Conservation (phyloP, 768 basidiomycete species). For the Epithele typhae region DNA sequence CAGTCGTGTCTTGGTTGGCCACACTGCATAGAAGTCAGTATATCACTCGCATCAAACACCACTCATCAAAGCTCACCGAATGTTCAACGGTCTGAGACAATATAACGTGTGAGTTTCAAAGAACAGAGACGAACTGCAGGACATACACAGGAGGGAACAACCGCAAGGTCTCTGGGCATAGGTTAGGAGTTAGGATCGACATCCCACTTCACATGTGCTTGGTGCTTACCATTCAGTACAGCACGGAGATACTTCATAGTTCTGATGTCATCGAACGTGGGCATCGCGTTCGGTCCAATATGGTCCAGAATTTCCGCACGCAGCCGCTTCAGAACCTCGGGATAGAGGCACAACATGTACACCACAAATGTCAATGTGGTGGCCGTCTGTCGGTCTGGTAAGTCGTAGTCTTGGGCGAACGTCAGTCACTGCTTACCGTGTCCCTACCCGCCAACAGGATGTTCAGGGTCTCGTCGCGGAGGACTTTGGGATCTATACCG, state of each 20-base stretch:
- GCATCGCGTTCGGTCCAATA: slow-evolving; percentile 24
- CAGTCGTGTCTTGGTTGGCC: slow-evolving; percentile 19
- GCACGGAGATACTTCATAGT: slow-evolving; percentile 32
- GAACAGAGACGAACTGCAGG: background rate
- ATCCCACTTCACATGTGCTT: too few relatives aligned
- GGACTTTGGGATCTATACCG: slow-evolving; percentile 25
- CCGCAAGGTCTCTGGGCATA: slow-evolving; percentile 39
- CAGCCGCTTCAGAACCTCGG: slow-evolving; percentile 25
- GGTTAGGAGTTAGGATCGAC: background rate
- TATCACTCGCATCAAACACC: background rate
- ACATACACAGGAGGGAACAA: slow-evolving; percentile 32
- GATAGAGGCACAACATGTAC: slow-evolving; percentile 30
- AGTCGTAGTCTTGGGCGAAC: too few relatives aligned
- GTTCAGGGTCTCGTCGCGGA: slow-evolving; percentile 31
- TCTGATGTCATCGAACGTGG: slow-evolving; percentile 30
- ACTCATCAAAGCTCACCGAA: slow-evolving; percentile 14
- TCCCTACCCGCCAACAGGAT: slow-evolving; percentile 33
- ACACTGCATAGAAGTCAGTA: slow-evolving; percentile 7
- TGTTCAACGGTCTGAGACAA: slow-evolving; percentile 21
- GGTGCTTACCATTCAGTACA: slow-evolving; percentile 29
- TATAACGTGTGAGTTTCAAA: background rate
- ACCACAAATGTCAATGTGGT: slow-evolving; percentile 28
- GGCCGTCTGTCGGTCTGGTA: slow-evolving; percentile 23
- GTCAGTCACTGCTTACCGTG: slow-evolving; percentile 16
- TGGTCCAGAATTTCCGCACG: slow-evolving; percentile 30